These are phyloP conservation scores for Leccinum fibrillosum DNA, from an alignment of 768 basidiomycete genomes.

Conservation along the genomic window DNA sequence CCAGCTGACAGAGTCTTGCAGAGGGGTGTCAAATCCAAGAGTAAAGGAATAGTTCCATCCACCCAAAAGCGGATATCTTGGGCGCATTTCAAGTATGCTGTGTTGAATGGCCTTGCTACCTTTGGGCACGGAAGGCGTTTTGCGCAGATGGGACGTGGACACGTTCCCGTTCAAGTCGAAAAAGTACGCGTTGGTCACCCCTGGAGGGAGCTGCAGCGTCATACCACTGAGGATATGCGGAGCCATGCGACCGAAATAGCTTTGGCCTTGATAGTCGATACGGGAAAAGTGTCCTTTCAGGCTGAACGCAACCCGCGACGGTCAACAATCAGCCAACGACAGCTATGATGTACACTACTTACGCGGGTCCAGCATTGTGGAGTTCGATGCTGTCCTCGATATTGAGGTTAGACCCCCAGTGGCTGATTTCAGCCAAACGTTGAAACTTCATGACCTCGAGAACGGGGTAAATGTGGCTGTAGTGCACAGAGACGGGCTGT, in stretches of 20 bases:
- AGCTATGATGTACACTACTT: constrained; percentile 32
- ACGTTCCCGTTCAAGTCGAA: constrained; percentile 95
- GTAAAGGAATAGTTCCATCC: constrained; percentile 98
- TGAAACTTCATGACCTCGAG: constrained; percentile 69
- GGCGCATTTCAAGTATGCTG: constrained; percentile 77
- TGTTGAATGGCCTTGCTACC: constrained; percentile 48
- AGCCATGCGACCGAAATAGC: constrained; percentile 61
- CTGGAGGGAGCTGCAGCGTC: constrained; percentile 77
- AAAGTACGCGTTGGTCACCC: constrained; percentile 80
- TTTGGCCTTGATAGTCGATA: constrained; percentile 76
- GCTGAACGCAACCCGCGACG: constrained; percentile 38
- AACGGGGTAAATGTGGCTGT: constrained; percentile 78
- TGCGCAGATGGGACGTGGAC: constrained; percentile 85
- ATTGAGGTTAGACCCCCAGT: constrained; percentile 95
- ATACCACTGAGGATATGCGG: constrained; percentile 72
- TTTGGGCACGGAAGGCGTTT: constrained; percentile 60
- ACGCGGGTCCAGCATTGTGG: constrained; percentile 90
- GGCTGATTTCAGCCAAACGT: constrained; percentile 86
- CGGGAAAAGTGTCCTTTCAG: constrained; percentile 96
- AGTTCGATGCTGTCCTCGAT: constrained; percentile 84
- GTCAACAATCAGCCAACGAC: not conserved
- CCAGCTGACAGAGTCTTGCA: constrained; percentile 67
- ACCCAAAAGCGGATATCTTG: constrained; percentile 90
- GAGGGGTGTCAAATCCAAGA: constrained; percentile 88
- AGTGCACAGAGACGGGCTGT: constrained; percentile 70